Base-by-base conservation (phyloP, 345 rosid species). In the Salix viminalis region DNA sequence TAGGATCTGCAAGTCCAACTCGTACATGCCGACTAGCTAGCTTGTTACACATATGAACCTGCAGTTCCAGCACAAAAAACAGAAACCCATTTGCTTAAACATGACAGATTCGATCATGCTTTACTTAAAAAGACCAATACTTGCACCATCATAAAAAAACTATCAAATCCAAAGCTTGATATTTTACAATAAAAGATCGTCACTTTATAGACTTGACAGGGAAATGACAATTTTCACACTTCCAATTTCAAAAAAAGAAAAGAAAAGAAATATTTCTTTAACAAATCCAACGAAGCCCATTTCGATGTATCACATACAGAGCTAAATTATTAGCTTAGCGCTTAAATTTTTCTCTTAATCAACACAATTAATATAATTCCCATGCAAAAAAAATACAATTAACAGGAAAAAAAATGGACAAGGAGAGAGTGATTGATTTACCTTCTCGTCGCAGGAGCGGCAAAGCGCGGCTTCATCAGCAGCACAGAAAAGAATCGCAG, bases 401-500 rank as follows among this genome's bases (percentile, higher is more conserved):
- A 11, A 24, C 15, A 26, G 30, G 37, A 1, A 2, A 34, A 26
- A 30, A 76, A 21, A 15, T 1, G 18, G 24, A 48, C n/a, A 6
- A 32, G 56, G 1, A 34, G 8, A 26, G 13, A 41, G 44, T 52
- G 67, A 28, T 36, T 30, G 37, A 10, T 23, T 16, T 66, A 84
- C 97, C 86, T 91, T 90, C 62, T 92, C 92, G 78, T 91, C 96
- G 75, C 97, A 92, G 70, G 96, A 60, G 76, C 89, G 88, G 84
- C 97, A 92, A 26, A 91, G 96, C 34, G 97, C 88, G 69, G 97
- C 97, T 84, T 91, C 97, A 60, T 92, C 95, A 73, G 94, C 94
- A 50, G 97, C 97, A 78, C 97, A 92, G 84, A 92, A 92, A 30
- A 92, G 84, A 62, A 89, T 89, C 18, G 95, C 97, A 50, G 94